Base-by-base conservation (phyloP, 768 basidiomycete species). In the Lentinus brumalis region DNA sequence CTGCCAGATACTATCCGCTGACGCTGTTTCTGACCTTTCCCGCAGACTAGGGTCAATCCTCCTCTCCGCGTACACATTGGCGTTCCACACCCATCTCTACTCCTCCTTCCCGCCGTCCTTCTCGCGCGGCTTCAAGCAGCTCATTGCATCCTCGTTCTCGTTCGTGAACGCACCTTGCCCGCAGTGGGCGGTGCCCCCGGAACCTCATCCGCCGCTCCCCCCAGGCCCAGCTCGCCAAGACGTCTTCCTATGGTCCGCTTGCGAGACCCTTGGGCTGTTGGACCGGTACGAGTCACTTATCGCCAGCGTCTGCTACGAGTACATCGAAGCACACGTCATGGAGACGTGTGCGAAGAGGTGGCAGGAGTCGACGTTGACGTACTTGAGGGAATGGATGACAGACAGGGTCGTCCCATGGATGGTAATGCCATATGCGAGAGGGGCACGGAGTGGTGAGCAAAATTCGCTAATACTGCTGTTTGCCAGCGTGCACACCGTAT, bases 231-330 rank as follows among this genome's bases (percentile, higher is more conserved):
- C 73, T 16, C 71, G 75, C 1, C 73, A 67, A 30, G 75, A 79
- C 40, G 57, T 67, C 11, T 30, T 68, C 15, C 69, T 88, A 38
- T 87, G 89, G 87, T 74, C 76, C 18, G 75, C 85, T 1, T 86
- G 92, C 61, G 89, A 89, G 57, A 75, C 76, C 1, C 82, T 96
- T 0, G 91, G 91, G 4, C 77, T 96, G 9, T 78, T 91, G 30
- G 90, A 92, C 62, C 86, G 92, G 31, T 94, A 90, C 69, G 94
- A 96, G 68, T 83, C 86, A 7, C 83, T 94, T 59, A 85, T 98
- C 31, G 86, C 91, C 18, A 86, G 86, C 52, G 88, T 95, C 4
- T 91, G 92, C 31, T 94, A 94, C 64, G 89, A 91, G 68, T 85
- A 87, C 66, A 95, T 99, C 62, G 92, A 95, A 69, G 71, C 77